phyloP scores from a whole-genome alignment of 1,284 basidiomycete species.

The Ganoderma meredithae region DNA sequence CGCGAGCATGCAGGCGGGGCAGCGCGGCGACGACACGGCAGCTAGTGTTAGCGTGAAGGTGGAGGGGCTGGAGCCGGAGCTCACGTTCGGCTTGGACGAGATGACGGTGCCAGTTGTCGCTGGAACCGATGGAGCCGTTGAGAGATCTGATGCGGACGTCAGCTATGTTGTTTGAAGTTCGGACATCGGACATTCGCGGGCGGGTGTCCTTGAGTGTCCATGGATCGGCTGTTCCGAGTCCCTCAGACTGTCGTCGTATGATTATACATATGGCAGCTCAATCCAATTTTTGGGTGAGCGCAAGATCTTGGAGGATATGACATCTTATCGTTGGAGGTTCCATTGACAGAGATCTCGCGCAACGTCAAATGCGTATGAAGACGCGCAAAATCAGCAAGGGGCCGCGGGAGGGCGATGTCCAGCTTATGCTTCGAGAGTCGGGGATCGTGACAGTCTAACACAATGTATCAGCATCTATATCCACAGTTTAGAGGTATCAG shows the following conservation, averaged over 20 bases:
- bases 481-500: too few relatives aligned
- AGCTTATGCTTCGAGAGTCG: too few relatives aligned
- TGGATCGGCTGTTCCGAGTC: background rate
- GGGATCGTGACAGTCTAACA: too few relatives aligned
- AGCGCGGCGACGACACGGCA: background rate
- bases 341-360: background rate
- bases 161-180: background rate
- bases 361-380: background rate
- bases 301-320: background rate
- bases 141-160: background rate
- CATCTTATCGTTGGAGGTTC: background rate
- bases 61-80: conserved; percentile 30
- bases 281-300: background rate
- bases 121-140: background rate
- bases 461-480: too few relatives aligned
- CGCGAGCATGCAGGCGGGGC: background rate
- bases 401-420: too few relatives aligned
- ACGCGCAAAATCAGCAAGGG: too few relatives aligned
- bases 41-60: conserved; percentile 11
- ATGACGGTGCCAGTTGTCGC: conserved; percentile 32
- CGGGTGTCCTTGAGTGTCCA: background rate
- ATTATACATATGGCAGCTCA: too few relatives aligned
- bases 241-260: background rate
- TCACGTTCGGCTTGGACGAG: conserved; percentile 36
- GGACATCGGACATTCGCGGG: conserved; percentile 1